Conservation (phyloP, 2,329 filamentous ascomycete genomes). For the Talaromyces albobiverticillius region DNA sequence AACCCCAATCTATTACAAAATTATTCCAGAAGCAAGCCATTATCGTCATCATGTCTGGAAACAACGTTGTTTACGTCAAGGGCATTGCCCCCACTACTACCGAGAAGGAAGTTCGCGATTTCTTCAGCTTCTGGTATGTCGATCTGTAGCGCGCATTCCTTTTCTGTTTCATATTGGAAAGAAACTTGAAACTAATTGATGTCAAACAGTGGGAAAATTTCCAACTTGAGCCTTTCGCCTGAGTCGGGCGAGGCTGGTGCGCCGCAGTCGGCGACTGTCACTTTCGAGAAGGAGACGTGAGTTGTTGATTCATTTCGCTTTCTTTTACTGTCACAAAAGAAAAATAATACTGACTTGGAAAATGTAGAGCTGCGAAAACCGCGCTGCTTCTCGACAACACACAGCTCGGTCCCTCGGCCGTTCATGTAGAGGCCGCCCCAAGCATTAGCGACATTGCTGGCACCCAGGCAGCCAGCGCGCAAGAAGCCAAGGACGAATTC, state of each 20-base stretch:
- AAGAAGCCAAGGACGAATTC: slow-evolving; percentile 53
- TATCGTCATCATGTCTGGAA: slow-evolving; percentile 54
- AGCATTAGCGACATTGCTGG: slow-evolving; percentile 63
- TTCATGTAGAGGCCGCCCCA: slow-evolving; percentile 73
- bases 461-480: slow-evolving; percentile 56
- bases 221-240: slow-evolving; percentile 71
- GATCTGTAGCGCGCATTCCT: not conserved
- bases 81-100: slow-evolving; percentile 79
- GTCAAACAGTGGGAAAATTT: slow-evolving; percentile 77
- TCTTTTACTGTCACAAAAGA: too few species aligned
- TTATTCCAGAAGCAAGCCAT: not conserved
- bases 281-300: slow-evolving; percentile 88
- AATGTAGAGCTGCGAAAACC: slow-evolving; percentile 76
- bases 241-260: slow-evolving; percentile 54
- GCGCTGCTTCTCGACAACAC: slow-evolving; percentile 97
- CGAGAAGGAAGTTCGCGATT: slow-evolving; percentile 90
- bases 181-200: not conserved
- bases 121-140: slow-evolving; percentile 90
- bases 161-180: slow-evolving; percentile 9
- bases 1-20: too few species aligned
- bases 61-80: slow-evolving; percentile 77
- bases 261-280: slow-evolving; percentile 82
- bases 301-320: too few species aligned
- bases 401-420: slow-evolving; percentile 72
- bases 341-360: too few species aligned